These are phyloP conservation scores for Tricholoma furcatifolium DNA, from an alignment of 768 basidiomycete genomes.

Conservation along the genomic window DNA sequence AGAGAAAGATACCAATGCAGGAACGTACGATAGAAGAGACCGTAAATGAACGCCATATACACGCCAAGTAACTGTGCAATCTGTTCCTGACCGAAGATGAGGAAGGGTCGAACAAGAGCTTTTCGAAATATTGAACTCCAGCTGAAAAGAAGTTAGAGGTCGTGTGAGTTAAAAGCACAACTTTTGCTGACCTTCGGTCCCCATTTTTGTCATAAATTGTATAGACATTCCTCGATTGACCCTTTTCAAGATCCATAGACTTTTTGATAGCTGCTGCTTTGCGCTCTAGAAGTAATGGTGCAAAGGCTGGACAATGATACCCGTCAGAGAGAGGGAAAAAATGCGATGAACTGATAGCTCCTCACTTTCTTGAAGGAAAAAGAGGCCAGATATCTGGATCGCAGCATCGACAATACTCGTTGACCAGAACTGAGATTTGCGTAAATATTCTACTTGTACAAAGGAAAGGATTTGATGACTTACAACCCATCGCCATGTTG, in stretches of 20 bases:
- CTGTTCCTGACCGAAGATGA: slow-evolving; percentile 55
- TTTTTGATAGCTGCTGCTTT: slow-evolving; percentile 49
- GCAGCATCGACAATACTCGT: slow-evolving; percentile 55
- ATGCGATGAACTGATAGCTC: background rate
- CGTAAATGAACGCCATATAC: slow-evolving; percentile 73
- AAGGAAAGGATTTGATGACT: slow-evolving; percentile 18
- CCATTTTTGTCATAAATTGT: slow-evolving; percentile 46
- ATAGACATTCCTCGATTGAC: slow-evolving; percentile 31
- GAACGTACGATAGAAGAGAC: slow-evolving; percentile 51
- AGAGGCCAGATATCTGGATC: slow-evolving; percentile 54
- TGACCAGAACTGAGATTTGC: slow-evolving; percentile 54
- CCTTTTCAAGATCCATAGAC: slow-evolving; percentile 49
- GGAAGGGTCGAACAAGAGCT: slow-evolving; percentile 68
- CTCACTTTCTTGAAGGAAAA: slow-evolving; percentile 65
- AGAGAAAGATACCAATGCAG: background rate
- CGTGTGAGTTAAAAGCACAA: background rate
- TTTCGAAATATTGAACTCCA: slow-evolving; percentile 50
- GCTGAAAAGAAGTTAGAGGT: slow-evolving; percentile 27
- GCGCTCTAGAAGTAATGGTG: slow-evolving; percentile 42
- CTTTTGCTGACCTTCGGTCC: slow-evolving; percentile 40
- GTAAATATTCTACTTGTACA: background rate
- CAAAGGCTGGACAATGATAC: slow-evolving; percentile 34
- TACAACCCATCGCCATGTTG: slow-evolving; percentile 75
- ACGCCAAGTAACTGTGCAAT: slow-evolving; percentile 67
- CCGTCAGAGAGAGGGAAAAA: background rate